phyloP scores from a whole-genome alignment of 768 basidiomycete species.

The Hypholoma sublateritium region DNA sequence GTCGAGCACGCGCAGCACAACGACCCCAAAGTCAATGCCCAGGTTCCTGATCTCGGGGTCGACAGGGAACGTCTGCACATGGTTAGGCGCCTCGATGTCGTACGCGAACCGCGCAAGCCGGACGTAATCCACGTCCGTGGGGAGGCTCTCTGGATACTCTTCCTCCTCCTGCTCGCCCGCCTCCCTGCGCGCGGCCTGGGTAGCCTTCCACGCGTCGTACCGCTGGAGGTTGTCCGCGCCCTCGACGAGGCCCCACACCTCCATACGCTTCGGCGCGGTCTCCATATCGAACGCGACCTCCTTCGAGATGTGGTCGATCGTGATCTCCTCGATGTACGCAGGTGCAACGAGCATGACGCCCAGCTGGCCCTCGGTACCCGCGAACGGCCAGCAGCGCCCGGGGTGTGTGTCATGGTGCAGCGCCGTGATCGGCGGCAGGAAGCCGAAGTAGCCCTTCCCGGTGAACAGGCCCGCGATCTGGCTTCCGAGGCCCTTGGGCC shows the following conservation, averaged over 20 bases:
- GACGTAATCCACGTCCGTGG: slow-evolving; percentile 48
- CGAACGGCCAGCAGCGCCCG: slow-evolving; percentile 94
- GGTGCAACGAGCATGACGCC: slow-evolving; percentile 81
- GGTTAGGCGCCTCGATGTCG: slow-evolving; percentile 51
- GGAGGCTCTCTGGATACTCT: slow-evolving; percentile 47
- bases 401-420: slow-evolving; percentile 83
- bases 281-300: slow-evolving; percentile 82
- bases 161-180: slow-evolving; percentile 25
- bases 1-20: slow-evolving; percentile 73
- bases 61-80: slow-evolving; percentile 83
- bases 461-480: slow-evolving; percentile 57
- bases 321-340: slow-evolving; percentile 70
- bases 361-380: slow-evolving; percentile 73
- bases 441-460: slow-evolving; percentile 61
- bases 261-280: slow-evolving; percentile 83
- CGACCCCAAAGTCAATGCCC: slow-evolving; percentile 81
- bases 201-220: slow-evolving; percentile 53
- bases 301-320: slow-evolving; percentile 84
- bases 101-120: slow-evolving; percentile 73
- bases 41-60: slow-evolving; percentile 64
- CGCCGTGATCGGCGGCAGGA: slow-evolving; percentile 82
- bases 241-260: slow-evolving; percentile 90
- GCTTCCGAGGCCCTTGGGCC: slow-evolving; percentile 46
- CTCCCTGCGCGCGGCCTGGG: slow-evolving; percentile 21
- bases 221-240: slow-evolving; percentile 68